Percentiles rank a stretch among this genome's conserved stretches.
phyloP scores from a whole-genome alignment of 1,139 yeast species.

The Debaryomyces psychrophilus region DNA sequence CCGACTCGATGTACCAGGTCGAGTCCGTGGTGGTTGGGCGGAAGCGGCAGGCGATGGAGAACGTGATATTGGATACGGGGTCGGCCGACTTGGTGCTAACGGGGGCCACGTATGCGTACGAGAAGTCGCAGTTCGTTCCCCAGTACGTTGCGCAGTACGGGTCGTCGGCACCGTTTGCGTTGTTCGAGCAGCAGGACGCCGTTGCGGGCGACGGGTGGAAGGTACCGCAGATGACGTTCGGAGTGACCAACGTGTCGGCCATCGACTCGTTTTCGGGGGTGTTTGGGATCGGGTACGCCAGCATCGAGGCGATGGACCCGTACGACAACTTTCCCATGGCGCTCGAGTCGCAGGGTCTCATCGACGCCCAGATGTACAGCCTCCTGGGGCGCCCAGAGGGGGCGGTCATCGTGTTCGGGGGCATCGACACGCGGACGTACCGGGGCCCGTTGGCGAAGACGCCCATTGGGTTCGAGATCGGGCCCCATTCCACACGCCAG shows the following conservation, averaged over 20 bases:
- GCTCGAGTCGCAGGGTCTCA: conserved; percentile 20
- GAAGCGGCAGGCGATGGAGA: conserved; percentile 19
- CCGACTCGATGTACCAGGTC: conserved; percentile 16
- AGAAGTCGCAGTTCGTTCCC: conserved; percentile 16
- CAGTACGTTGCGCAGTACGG: conserved; percentile 18
- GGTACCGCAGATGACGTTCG: conserved; percentile 15
- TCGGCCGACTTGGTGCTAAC: conserved; percentile 26
- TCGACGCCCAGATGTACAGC: conserved; percentile 18
- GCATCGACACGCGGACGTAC: conserved; percentile 21
- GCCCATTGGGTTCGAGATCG: conserved; percentile 21
- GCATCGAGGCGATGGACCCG: conserved; percentile 17
- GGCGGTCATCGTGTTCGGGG: conserved; percentile 26
- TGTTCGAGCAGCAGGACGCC: conserved; percentile 17
- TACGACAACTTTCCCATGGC: conserved; percentile 20
- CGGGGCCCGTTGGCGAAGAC: conserved; percentile 21
- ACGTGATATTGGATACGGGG: conserved; percentile 27
- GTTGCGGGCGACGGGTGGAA: conserved; percentile 8
- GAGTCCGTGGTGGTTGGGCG: conserved; percentile 22
- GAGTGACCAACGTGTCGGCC: conserved; percentile 11
- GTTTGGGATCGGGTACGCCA: conserved; percentile 25
- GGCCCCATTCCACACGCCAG: conserved; percentile 12
- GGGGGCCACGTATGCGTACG: conserved; percentile 13
- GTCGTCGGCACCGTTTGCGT: conserved; percentile 18
- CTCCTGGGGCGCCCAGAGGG: conserved; percentile 18
- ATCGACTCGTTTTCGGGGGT: conserved; percentile 19